Conservation (phyloP, 1,284 basidiomycete genomes). For the Cryptococcus hybrid region DNA sequence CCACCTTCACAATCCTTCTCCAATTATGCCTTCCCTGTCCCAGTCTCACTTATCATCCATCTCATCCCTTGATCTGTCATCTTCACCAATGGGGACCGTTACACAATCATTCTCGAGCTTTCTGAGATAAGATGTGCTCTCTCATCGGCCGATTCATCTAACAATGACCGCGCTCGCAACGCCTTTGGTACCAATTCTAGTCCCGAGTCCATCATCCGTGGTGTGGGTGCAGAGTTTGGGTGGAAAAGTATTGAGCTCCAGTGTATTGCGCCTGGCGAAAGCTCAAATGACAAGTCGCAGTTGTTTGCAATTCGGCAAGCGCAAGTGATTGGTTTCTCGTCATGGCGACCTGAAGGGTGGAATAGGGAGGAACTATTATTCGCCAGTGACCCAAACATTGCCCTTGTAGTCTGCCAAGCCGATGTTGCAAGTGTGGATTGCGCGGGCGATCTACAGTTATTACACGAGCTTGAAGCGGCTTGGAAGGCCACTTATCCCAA, state of each 20-base stretch:
- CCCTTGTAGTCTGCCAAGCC: conserved; percentile 28
- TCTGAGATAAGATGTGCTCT: conserved; percentile 19
- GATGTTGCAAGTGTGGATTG: conserved; percentile 34
- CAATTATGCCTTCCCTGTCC: conserved; percentile 4
- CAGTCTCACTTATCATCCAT: conserved; percentile 11
- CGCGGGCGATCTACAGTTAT: conserved; percentile 35
- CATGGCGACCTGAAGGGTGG: conserved; percentile 42
- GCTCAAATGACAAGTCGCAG: conserved; percentile 24
- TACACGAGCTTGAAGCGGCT: conserved; percentile 29
- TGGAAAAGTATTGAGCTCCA: conserved; percentile 34
- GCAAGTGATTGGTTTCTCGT: conserved; percentile 35
- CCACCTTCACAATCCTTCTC: conserved; percentile 10
- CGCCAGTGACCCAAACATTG: conserved; percentile 38
- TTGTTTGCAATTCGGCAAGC: conserved; percentile 34
- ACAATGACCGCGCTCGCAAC: conserved; percentile 36
- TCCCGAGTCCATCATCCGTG: conserved; percentile 30
- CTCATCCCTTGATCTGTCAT: conserved; percentile 1
- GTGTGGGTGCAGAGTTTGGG: conserved; percentile 24
- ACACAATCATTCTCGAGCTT: conserved; percentile 33
- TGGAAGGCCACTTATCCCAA: conserved; percentile 15
- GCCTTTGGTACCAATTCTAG: conserved; percentile 35
- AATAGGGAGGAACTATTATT: conserved; percentile 37
- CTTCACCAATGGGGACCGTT: conserved; percentile 11
- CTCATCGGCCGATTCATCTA: conserved; percentile 35
- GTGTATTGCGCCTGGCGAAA: conserved; percentile 33